Conservation (phyloP, 2,329 filamentous ascomycete species). For the Cucurbitaria berberidis region DNA sequence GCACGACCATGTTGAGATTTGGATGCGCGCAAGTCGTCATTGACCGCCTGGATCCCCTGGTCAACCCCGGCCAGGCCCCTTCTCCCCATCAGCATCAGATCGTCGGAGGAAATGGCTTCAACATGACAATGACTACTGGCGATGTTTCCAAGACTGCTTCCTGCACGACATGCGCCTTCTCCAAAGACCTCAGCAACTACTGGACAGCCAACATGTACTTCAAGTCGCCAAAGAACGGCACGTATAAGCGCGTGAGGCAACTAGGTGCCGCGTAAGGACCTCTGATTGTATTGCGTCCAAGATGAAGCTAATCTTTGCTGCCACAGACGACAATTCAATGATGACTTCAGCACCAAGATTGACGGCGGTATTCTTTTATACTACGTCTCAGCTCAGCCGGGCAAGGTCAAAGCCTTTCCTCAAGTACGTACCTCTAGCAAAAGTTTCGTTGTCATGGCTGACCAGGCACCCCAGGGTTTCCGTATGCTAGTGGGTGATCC, state of each 20-base stretch:
- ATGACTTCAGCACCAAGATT: slow-evolving; percentile 5
- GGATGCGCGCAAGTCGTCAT: slow-evolving; percentile 32
- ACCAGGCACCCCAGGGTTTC: slow-evolving; percentile 12
- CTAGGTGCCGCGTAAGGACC: slow-evolving; percentile 16
- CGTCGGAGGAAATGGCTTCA: slow-evolving; percentile 38
- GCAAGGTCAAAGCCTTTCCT: slow-evolving; percentile 60
- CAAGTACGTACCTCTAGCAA: slow-evolving; percentile 52
- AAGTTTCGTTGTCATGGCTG: not conserved
- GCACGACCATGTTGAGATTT: slow-evolving; percentile 18
- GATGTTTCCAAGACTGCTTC: slow-evolving; percentile 30
- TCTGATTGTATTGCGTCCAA: no score
- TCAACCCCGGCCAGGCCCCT: slow-evolving; percentile 36
- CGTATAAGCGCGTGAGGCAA: slow-evolving; percentile 37
- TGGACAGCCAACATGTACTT: slow-evolving; percentile 40
- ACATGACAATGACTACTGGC: slow-evolving; percentile 22
- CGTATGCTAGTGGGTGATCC: slow-evolving; percentile 24
- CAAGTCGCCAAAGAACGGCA: slow-evolving; percentile 33
- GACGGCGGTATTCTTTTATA: slow-evolving; percentile 38
- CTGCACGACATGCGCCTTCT: slow-evolving; percentile 20
- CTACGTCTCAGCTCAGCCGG: slow-evolving; percentile 24
- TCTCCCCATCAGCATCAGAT: slow-evolving; percentile 35
- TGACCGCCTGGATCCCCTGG: slow-evolving; percentile 33
- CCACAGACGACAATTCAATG: not conserved
- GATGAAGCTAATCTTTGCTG: no score
- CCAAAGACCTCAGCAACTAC: slow-evolving; percentile 40